Base-by-base conservation (phyloP, 2,329 filamentous ascomycete genomes). In the Alternaria rosae region DNA sequence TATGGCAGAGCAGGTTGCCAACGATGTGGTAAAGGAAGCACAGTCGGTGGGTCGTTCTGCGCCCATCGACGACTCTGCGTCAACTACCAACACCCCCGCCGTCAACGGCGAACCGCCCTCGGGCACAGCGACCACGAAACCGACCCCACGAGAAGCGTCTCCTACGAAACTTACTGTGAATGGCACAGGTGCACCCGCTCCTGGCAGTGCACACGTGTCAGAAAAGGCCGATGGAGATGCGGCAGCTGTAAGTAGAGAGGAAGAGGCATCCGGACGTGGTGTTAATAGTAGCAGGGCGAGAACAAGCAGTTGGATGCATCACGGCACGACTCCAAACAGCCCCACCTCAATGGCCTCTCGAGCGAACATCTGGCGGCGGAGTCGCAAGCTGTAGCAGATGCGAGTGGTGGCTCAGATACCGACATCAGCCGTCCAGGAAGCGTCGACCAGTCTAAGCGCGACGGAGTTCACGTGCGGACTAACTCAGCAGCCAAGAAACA, bases 351-450 rank as follows among this genome's bases (percentile, higher is more conserved):
- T 52, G 79, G 77, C 41, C 75, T 77, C 57, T 71, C 75, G 13
- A 77, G 64, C 51, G 76, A 79, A 26, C 70, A 71, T n/a, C 75
- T 71, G 23, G 69, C 71, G n/a, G 57, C 71, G 7, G 77, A 79
- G 54, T 74, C 72, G 35, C 69, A 70, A n/a, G 70, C 74, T 38
- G 87, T 90, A 71, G 88, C 88, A 65, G 92, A 91, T 76, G 84
- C 87, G 66, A 92, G 89, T 77, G 91, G 89, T 69, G 89, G 89
- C 70, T 94, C 92, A 58, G 92, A 94, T 80, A 92, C 88, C 42
- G 92, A 94, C 76, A 87, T 88, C 69, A 89, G 89, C 64, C 87
- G 87, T 71, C 82, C 82, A 53, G 87, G 87, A 61, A 79, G 75
- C 45, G 72, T 78, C 68, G 83, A 78, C 77, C 83, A 86, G 75